Base-by-base conservation (phyloP, 192 early-diverging fungal species). In the Coemansia sp. region DNA sequence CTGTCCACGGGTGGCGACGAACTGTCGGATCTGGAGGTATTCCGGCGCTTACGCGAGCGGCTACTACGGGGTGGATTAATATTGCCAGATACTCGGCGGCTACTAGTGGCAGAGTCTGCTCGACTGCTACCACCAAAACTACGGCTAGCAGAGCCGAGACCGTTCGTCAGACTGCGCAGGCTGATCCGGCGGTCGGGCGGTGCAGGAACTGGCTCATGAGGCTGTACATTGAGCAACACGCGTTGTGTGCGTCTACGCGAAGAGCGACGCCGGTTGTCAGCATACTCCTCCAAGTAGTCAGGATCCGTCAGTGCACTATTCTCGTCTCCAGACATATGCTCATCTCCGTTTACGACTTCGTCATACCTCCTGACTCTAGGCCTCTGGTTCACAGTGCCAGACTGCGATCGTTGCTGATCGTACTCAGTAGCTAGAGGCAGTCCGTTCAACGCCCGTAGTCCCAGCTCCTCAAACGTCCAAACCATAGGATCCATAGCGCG, bases 171-270 rank as follows among this genome's bases (percentile, higher is more conserved):
- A 13, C 52, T 55, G 52, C 44, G 46, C 7, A 21, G 58, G 46
- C 33, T 52, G 52, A 55, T 30, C 28, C 52, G 52, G 10, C 52
- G 52, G 52, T 55, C 26, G n/a, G 57, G 17, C 30, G 57, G 57
- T 35, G n/a, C 30, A 8, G 30, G 7, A 6, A 6, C 57, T 17
- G 35, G 17, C 57, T 59, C 57, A 17, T 28, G 57, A 8, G 57
- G 28, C 8, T 57, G 38, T 17, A 55, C 66, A 28, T 39, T 60
- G 39, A 68, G 66, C n/a, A 59, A 30, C n/a, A 73, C 71, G 1
- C 71, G 57, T 19, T 73, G 71, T 4, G 57, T 52, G 21, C 71
- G 71, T 42, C 46, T 47, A 23, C 71, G 43, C 0, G 11, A 28
- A 3, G 71, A 73, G 23, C 66, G 66, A 8, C 66, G 66, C 6